Percentiles rank a stretch among this genome's conserved stretches.
Conservation (phyloP, 139 green algal genomes). For the Spirogloea muscicola region DNA sequence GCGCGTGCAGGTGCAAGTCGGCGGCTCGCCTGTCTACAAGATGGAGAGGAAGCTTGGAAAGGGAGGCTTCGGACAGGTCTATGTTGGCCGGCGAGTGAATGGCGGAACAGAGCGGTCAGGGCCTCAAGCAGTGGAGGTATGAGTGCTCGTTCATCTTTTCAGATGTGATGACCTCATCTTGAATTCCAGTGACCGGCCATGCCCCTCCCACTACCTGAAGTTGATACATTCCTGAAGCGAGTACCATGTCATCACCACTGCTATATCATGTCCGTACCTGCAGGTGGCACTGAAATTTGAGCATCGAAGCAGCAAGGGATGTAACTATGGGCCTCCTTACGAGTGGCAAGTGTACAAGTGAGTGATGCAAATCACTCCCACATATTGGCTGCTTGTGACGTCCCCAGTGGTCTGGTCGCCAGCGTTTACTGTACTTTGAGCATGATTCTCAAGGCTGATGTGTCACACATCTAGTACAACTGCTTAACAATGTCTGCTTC, state of each 20-base stretch:
- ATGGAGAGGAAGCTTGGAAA: constrained; percentile 61
- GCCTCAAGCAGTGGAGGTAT: constrained; percentile 42
- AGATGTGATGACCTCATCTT: neutral
- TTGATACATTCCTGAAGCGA: no score
- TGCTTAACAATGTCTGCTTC: no score
- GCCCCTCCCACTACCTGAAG: no score
- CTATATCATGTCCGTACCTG: no score
- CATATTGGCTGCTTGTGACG: no score
- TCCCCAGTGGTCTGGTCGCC: no score
- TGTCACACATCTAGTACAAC: no score
- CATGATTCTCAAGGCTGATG: no score
- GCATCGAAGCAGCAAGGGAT: constrained; percentile 92
- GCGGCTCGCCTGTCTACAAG: constrained; percentile 58
- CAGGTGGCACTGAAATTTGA: constrained; percentile 96
- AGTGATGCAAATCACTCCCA: constrained; percentile 9
- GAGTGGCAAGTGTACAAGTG: constrained; percentile 97
- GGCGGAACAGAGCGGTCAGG: constrained; percentile 33
- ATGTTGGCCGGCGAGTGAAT: constrained; percentile 46
- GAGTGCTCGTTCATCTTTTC: neutral
- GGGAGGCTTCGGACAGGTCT: constrained; percentile 64
- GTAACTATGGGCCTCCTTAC: constrained; percentile 94
- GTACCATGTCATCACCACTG: no score
- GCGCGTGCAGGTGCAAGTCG: constrained; percentile 55
- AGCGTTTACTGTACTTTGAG: no score
- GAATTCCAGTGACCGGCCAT: no score